Base-by-base conservation (phyloP, 2,329 filamentous ascomycete species). In the Xylariaceae sp. region DNA sequence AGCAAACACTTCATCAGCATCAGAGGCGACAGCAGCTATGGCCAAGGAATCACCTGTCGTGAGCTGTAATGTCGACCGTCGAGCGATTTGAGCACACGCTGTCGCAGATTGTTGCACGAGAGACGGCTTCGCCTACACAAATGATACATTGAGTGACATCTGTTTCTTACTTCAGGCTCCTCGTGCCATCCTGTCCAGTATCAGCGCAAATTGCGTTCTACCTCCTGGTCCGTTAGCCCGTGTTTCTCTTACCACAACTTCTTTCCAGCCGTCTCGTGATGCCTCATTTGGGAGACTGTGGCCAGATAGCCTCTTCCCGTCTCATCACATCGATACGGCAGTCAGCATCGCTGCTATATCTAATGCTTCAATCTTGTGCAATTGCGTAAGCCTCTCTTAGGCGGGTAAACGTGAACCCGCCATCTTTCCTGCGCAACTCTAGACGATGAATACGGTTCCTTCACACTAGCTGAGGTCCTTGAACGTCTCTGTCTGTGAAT, bases 81-180 rank as follows among this genome's bases (percentile, higher is more conserved):
- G 51, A 48, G 49, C 55, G 47, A 57, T 51, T 47, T 45, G 22
- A 47, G 50, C 48, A 45, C 45, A 38, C 39, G 43, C 18, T 50
- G 46, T 54, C 48, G 54, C 48, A 52, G 48, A 33, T 47, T 52
- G 62, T 63, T 40, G 57, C 53, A 64, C 63, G 36, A 39, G 42
- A 42, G 58, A 56, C 53, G 54, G 56, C 48, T 53, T 66, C 64
- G 64, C 59, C 58, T 64, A 66, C 42, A 43, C 34, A 45, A 57
- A 34, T 40, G 60, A 56, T 48, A 50, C 47, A 66, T 66, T 66
- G 64, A 63, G 54, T 48, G 42, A 39, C 16, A 43, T 43, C 41
- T 47, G 36, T 47, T 28, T 45, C 31, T 51, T 42, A 50, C 16
- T 42, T 48, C 45, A 49, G 58, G 45, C 50, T 54, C 57, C 48